These are phyloP conservation scores for Talaromyces trachyspermus DNA, from an alignment of 495 filamentous ascomycete species.

Conservation along the genomic window DNA sequence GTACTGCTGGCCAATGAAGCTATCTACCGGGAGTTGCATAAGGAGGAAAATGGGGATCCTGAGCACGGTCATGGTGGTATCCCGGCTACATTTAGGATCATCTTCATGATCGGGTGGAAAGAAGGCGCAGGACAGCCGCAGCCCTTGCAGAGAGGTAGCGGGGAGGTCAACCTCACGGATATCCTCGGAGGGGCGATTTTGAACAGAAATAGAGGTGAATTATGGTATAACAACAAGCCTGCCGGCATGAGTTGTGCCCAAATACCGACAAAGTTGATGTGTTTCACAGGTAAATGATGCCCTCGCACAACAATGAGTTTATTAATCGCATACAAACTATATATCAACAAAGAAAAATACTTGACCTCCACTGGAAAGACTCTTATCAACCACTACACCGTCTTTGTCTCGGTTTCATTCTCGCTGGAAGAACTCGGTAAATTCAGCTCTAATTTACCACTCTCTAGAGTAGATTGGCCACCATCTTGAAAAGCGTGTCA, in stretches of 20 bases:
- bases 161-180: slow-evolving; percentile 75
- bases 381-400: too few species aligned
- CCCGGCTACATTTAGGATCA: slow-evolving; percentile 86
- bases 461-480: too few species aligned
- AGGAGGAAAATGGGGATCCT: slow-evolving; percentile 35
- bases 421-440: too few species aligned
- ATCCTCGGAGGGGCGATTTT: slow-evolving; percentile 58
- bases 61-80: slow-evolving; percentile 53
- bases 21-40: slow-evolving; percentile 82
- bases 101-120: slow-evolving; percentile 99
- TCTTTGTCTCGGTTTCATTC: too few species aligned
- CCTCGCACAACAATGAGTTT: too few species aligned
- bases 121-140: slow-evolving; percentile 68
- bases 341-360: not conserved
- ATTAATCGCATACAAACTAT: too few species aligned
- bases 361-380: too few species aligned
- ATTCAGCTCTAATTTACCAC: too few species aligned
- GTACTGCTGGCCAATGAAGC: slow-evolving; percentile 81
- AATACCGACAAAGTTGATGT: too few species aligned
- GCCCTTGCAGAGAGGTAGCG: slow-evolving; percentile 76
- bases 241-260: not conserved
- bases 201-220: slow-evolving; percentile 24
- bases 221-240: slow-evolving; percentile 9
- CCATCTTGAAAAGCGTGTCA: too few species aligned
- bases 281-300: too few species aligned